Evolutionary conservation across 176 grass and related monocot genomes (phyloP).

Genomic region (Juncus inflexus): DNA sequence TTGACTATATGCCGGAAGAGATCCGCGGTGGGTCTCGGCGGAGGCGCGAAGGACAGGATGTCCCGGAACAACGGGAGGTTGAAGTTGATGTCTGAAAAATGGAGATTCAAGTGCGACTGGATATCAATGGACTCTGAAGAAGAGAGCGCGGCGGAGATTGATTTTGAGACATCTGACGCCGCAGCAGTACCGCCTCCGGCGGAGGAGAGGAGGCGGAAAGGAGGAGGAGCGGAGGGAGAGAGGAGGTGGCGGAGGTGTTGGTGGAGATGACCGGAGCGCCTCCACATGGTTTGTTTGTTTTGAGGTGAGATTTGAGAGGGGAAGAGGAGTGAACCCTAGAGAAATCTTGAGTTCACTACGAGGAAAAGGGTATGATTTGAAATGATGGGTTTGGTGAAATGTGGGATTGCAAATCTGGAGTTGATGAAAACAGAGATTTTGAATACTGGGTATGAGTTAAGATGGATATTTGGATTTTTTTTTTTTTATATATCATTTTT

Average conservation of each 20-base stretch:
- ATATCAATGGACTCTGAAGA: slow-evolving; percentile 42
- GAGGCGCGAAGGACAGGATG: slow-evolving; percentile 58
- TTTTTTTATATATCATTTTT: no score
- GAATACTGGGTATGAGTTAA: no score
- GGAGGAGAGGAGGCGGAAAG: background rate
- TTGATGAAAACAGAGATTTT: no score
- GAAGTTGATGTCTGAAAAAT: slow-evolving; percentile 83
- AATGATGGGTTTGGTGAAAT: background rate
- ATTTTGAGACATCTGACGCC: slow-evolving; percentile 20
- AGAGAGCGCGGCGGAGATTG: slow-evolving; percentile 50
- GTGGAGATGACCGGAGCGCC: slow-evolving; percentile 25
- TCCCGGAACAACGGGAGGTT: slow-evolving; percentile 62
- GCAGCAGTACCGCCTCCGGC: background rate
- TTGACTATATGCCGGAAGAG: slow-evolving; percentile 79
- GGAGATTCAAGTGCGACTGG: slow-evolving; percentile 69
- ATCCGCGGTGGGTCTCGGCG: slow-evolving; percentile 50
- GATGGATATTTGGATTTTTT: no score
- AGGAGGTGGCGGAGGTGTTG: slow-evolving; percentile 40
- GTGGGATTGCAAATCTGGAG: no score
- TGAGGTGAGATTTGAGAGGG: slow-evolving; percentile 22
- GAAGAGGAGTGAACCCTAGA: slow-evolving; percentile 13
- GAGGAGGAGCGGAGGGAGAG: slow-evolving; percentile 31
- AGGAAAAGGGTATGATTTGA: background rate
- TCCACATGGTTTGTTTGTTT: slow-evolving; percentile 71
- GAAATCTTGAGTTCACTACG: background rate